A percentile compares a stretch with the other conserved stretches of the same genome.
These are phyloP conservation scores for Hemileccinum impolitum DNA, from an alignment of 768 basidiomycete genomes.

Conservation along the genomic window DNA sequence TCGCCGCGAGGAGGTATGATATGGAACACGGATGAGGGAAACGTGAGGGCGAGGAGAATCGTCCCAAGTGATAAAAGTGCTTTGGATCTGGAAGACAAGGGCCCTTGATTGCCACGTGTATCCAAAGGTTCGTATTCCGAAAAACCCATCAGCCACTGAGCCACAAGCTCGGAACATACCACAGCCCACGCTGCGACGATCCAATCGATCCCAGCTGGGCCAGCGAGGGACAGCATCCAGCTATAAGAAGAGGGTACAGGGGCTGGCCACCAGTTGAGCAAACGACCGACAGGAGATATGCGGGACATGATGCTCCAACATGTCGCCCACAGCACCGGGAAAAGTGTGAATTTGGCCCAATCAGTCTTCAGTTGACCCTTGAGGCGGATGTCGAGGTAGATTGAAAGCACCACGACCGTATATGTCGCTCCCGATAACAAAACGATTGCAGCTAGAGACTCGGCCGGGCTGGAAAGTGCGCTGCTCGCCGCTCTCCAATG, in stretches of 20 bases:
- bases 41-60: conserved; percentile 42
- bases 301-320: conserved; percentile 54
- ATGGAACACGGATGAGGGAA: conserved; percentile 53
- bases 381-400: conserved; percentile 40
- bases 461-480: conserved; percentile 52
- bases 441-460: conserved; percentile 48
- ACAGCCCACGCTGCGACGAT: conserved; percentile 73
- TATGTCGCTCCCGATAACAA: conserved; percentile 44
- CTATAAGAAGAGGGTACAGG: conserved; percentile 54
- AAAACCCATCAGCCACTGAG: conserved; percentile 54
- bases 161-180: conserved; percentile 51
- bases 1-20: conserved; percentile 37
- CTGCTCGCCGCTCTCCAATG: conserved; percentile 43
- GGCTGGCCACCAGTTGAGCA: conserved; percentile 61
- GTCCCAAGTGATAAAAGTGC: conserved; percentile 36
- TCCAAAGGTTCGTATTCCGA: conserved; percentile 16
- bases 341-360: conserved; percentile 51
- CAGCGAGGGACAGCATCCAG: conserved; percentile 60
- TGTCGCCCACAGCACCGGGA: conserved; percentile 69
- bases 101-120: neutral
- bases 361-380: conserved; percentile 25
- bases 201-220: conserved; percentile 68
- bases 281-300: conserved; percentile 64
- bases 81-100: conserved; percentile 22
- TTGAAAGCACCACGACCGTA: conserved; percentile 35